Evolutionary conservation across 768 basidiomycete species (phyloP).

Genomic region (Royoungia palumana): DNA sequence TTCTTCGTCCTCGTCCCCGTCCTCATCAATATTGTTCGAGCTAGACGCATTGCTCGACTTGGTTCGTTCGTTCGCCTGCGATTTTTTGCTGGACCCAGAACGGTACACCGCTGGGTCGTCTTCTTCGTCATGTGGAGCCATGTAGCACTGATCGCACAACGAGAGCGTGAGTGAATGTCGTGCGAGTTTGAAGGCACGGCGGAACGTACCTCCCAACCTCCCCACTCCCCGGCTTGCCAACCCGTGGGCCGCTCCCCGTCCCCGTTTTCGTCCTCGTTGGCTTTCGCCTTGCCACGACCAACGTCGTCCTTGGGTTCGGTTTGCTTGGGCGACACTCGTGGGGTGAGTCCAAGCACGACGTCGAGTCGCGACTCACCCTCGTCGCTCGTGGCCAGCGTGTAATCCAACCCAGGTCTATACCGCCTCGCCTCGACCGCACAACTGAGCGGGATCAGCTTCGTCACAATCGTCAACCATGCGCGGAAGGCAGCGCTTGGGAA

Average conservation of each 20-base stretch:
- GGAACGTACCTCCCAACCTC: constrained; percentile 84
- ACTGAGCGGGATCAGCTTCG: constrained; percentile 66
- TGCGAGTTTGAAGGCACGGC: not conserved
- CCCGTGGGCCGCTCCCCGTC: constrained; percentile 36
- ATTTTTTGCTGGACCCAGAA: constrained; percentile 44
- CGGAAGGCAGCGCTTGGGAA: constrained; percentile 82
- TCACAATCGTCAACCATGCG: constrained; percentile 80
- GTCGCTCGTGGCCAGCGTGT: constrained; percentile 88
- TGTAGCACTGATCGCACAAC: constrained; percentile 69
- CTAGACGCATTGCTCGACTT: constrained; percentile 15
- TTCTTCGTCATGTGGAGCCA: constrained; percentile 91
- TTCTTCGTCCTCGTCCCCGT: constrained; percentile 32
- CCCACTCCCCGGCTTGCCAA: constrained; percentile 77
- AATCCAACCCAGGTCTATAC: constrained; percentile 91
- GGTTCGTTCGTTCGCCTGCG: constrained; percentile 16
- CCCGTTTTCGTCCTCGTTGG: constrained; percentile 19
- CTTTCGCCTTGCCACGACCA: constrained; percentile 27
- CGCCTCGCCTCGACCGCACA: constrained; percentile 78
- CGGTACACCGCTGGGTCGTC: constrained; percentile 96
- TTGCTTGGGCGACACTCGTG: constrained; percentile 39
- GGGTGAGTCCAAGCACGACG: constrained; percentile 83
- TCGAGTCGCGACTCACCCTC: constrained; percentile 81
- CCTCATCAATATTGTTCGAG: constrained; percentile 8
- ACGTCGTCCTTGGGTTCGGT: constrained; percentile 7
- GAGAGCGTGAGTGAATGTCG: not conserved